Conservation (phyloP, 2,329 filamentous ascomycete species). For the Pseudogymnoascus sp. region DNA sequence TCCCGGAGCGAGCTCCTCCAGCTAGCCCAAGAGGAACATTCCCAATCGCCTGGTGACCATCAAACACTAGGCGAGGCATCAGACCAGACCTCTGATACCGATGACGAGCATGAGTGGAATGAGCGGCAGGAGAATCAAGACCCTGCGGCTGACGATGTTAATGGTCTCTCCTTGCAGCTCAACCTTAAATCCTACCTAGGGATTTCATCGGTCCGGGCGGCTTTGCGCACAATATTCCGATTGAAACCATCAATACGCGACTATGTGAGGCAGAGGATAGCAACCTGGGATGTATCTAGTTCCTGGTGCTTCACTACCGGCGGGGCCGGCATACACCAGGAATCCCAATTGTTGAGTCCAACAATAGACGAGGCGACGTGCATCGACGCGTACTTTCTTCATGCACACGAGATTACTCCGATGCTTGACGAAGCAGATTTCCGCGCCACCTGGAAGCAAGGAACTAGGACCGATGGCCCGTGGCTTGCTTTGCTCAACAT, state of each 20-base stretch:
- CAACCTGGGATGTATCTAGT: not conserved
- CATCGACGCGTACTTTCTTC: slow-evolving; percentile 12
- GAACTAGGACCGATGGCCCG: slow-evolving; percentile 3
- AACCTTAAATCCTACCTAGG: slow-evolving; percentile 1
- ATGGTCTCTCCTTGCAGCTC: not conserved
- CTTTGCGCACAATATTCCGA: slow-evolving; percentile 5
- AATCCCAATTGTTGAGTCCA: not conserved
- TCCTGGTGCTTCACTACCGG: not conserved
- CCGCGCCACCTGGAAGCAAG: not conserved
- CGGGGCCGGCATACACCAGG: not conserved
- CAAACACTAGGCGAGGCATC: not conserved
- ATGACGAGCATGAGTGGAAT: slow-evolving; percentile 1
- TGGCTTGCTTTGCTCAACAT: slow-evolving; percentile 15
- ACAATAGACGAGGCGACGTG: slow-evolving; percentile 1
- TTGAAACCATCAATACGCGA: not conserved
- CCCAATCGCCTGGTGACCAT: not conserved
- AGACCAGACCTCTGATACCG: not conserved
- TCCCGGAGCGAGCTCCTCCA: not conserved
- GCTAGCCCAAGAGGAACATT: not conserved
- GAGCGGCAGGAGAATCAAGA: not conserved
- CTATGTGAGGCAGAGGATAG: not conserved
- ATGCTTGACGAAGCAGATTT: slow-evolving; percentile 12
- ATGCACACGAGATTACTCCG: slow-evolving; percentile 11
- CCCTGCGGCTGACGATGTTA: not conserved
- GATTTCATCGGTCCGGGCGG: not conserved